phyloP scores from a whole-genome alignment of 768 basidiomycete genomes.

The Hebeloma cylindrosporum region DNA sequence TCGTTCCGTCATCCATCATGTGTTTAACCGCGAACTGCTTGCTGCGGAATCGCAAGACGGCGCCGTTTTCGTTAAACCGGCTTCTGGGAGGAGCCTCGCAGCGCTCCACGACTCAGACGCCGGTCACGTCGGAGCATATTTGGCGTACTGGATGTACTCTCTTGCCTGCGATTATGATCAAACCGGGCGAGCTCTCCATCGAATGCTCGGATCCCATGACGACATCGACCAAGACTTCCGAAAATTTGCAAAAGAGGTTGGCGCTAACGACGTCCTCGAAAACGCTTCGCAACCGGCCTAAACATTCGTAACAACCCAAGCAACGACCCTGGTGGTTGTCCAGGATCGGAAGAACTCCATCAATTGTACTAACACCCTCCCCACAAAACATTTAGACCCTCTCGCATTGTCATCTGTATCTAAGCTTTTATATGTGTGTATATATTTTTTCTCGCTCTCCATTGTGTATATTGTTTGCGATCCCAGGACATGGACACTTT shows the following conservation, averaged over 20 bases:
- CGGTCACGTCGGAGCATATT: constrained; percentile 41
- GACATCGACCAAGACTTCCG: constrained; percentile 32
- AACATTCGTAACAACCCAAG: background rate
- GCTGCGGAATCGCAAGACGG: constrained; percentile 28
- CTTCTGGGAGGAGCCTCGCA: constrained; percentile 38
- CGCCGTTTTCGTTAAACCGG: constrained; percentile 22
- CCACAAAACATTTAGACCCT: no score
- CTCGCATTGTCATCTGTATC: no score
- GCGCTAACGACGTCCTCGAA: constrained; percentile 12
- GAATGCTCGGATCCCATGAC: constrained; percentile 29
- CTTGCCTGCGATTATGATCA: constrained; percentile 43
- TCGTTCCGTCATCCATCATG: constrained; percentile 31
- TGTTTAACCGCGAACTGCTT: constrained; percentile 32
- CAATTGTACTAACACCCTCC: no score
- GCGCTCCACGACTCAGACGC: constrained; percentile 42
- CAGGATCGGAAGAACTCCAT: background rate
- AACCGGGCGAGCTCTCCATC: constrained; percentile 39
- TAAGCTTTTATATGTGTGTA: no score
- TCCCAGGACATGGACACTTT: no score
- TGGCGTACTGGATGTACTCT: constrained; percentile 45
- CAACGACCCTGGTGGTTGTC: constrained; percentile 13
- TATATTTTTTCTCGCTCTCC: no score
- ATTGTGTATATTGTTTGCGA: no score
- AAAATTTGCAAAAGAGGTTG: constrained; percentile 28
- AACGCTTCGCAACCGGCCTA: background rate